phyloP scores from a whole-genome alignment of 2,329 filamentous ascomycete species.

The Calycina herbarum region DNA sequence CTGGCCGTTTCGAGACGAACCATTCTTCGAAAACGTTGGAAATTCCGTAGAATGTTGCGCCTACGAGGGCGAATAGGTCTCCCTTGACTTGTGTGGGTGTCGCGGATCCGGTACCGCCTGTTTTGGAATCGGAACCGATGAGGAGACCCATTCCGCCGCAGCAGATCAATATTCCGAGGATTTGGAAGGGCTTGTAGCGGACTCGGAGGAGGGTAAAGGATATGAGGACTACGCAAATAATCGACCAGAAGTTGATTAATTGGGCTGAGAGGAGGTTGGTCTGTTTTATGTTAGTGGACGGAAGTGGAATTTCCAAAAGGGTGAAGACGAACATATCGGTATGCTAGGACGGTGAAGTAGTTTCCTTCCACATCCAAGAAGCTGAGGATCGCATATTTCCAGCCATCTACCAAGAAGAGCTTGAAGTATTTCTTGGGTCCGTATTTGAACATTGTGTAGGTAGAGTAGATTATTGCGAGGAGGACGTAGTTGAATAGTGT shows the following conservation, averaged over 20 bases:
- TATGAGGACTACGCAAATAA: constrained; percentile 84
- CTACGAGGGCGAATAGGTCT: constrained; percentile 86
- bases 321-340: constrained; percentile 52
- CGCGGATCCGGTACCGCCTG: constrained; percentile 60
- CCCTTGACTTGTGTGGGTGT: constrained; percentile 78
- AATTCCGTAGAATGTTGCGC: constrained; percentile 87
- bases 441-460: constrained; percentile 75
- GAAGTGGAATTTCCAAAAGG: not conserved
- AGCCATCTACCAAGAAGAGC: constrained; percentile 70
- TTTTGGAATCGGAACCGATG: constrained; percentile 84
- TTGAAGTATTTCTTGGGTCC: constrained; percentile 69
- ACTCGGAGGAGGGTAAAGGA: constrained; percentile 83
- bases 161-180: constrained; percentile 83
- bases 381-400: constrained; percentile 90
- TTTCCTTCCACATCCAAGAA: constrained; percentile 97
- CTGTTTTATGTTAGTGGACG: constrained; percentile 44
- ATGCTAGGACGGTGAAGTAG: constrained; percentile 95
- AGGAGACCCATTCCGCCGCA: constrained; percentile 87
- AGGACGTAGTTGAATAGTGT: constrained; percentile 93
- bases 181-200: constrained; percentile 84
- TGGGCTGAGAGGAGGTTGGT: constrained; percentile 92
- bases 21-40: constrained; percentile 94
- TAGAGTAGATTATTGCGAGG: constrained; percentile 78
- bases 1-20: constrained; percentile 79
- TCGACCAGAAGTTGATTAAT: constrained; percentile 98